Evolutionary conservation across 163 green algal species (phyloP).

Genomic region (Prototheca wickerhamii): DNA sequence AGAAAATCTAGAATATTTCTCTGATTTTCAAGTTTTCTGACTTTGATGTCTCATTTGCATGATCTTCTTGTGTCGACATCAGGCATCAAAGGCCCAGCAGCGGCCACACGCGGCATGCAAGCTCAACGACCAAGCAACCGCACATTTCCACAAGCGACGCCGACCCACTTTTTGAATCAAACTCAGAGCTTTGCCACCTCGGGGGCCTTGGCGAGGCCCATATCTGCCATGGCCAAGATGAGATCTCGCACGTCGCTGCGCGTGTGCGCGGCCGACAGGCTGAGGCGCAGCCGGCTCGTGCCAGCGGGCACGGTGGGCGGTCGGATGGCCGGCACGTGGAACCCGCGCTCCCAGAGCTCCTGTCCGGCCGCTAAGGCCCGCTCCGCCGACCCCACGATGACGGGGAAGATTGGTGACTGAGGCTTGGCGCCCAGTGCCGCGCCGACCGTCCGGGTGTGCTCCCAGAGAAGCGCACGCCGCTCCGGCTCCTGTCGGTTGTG

Average conservation of each 20-base stretch:
- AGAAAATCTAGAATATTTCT: too few relatives aligned
- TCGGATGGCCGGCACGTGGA: constrained; percentile 87
- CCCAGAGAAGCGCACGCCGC: constrained; percentile 55
- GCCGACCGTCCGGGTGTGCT: constrained; percentile 42
- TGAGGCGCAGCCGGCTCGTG: constrained; percentile 70
- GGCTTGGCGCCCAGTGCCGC: constrained; percentile 37
- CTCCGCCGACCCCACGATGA: constrained; percentile 66
- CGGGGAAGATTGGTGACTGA: constrained; percentile 67
- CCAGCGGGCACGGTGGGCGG: constrained; percentile 83
- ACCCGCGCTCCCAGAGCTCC: constrained; percentile 55
- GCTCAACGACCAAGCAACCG: too few relatives aligned
- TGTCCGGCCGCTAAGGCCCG: constrained; percentile 40
- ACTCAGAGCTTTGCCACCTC: not conserved
- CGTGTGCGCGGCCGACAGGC: constrained; percentile 73
- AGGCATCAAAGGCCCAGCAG: too few relatives aligned
- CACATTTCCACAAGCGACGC: too few relatives aligned
- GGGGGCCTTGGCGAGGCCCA: not conserved
- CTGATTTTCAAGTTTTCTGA: too few relatives aligned
- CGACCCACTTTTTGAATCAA: too few relatives aligned
- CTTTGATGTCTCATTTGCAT: too few relatives aligned
- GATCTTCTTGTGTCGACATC: too few relatives aligned
- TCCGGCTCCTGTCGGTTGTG: constrained; percentile 56
- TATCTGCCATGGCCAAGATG: constrained; percentile 16
- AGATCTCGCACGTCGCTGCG: constrained; percentile 57
- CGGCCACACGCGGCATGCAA: too few relatives aligned